Percentiles rank a stretch among this genome's conserved stretches.
Evolutionary conservation across 2,329 filamentous ascomycete genomes (phyloP).

Genomic region (Curvularia sp.): DNA sequence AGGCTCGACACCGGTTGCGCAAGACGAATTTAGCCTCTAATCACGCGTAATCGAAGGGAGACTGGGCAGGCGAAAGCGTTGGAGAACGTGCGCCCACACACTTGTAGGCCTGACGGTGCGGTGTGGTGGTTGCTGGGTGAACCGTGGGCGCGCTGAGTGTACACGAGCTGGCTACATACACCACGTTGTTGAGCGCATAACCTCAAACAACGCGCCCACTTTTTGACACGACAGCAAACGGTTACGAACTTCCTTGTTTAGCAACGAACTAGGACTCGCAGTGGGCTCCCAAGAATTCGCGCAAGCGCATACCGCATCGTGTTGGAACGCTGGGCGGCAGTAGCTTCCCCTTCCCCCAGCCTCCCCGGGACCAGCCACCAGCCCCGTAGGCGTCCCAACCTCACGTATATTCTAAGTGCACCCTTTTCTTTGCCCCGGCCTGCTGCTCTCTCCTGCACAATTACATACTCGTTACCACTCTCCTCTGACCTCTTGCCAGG

Average conservation of each 20-base stretch:
- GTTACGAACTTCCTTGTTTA: slow-evolving; percentile 5
- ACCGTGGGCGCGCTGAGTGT: slow-evolving; percentile 12
- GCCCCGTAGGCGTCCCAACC: slow-evolving; percentile 29
- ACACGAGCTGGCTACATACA: background rate
- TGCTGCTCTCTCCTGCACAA: slow-evolving; percentile 20
- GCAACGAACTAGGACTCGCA: background rate
- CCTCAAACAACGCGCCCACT: slow-evolving; percentile 5
- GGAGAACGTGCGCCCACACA: slow-evolving; percentile 15
- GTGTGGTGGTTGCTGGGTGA: slow-evolving; percentile 25
- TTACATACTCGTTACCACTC: slow-evolving; percentile 20
- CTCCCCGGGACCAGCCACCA: slow-evolving; percentile 25
- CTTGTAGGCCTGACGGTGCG: slow-evolving; percentile 5
- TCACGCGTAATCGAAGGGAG: slow-evolving; percentile 1
- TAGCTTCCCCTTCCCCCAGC: slow-evolving; percentile 14
- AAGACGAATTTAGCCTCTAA: slow-evolving; percentile 2
- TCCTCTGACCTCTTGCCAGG: background rate
- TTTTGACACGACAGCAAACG: slow-evolving; percentile 12
- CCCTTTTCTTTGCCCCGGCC: slow-evolving; percentile 40
- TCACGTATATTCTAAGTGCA: slow-evolving; percentile 39
- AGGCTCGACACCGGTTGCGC: background rate
- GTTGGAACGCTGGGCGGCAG: slow-evolving; percentile 13
- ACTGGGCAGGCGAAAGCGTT: slow-evolving; percentile 9
- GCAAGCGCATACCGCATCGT: slow-evolving; percentile 15
- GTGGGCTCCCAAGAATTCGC: slow-evolving; percentile 7
- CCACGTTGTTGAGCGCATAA: slow-evolving; percentile 9